A percentile compares a stretch with the other conserved stretches of the same genome.
phyloP scores from a whole-genome alignment of 2,329 filamentous ascomycete species.

The Plectosphaerella sp. region DNA sequence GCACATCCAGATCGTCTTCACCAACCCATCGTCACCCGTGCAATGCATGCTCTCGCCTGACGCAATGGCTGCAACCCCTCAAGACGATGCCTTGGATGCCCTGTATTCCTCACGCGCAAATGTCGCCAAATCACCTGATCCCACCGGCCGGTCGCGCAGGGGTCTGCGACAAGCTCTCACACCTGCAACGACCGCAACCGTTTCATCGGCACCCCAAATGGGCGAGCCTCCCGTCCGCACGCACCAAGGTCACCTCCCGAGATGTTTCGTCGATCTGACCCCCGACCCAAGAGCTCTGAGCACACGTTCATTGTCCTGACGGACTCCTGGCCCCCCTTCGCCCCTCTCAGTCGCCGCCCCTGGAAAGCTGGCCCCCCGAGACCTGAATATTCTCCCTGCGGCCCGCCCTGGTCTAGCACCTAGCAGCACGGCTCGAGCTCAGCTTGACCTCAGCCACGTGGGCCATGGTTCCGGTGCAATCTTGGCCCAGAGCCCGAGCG shows the following conservation, averaged over 20 bases:
- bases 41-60: no score
- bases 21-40: no score
- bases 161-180: conserved; percentile 13
- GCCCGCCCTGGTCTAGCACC: no score
- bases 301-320: neutral
- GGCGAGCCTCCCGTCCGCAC: neutral
- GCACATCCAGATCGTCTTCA: no score
- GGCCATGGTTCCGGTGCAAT: no score
- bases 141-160: conserved; percentile 1
- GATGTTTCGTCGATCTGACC: neutral
- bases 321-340: no score
- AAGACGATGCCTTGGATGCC: neutral
- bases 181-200: conserved; percentile 10
- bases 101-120: neutral
- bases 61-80: neutral
- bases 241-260: neutral
- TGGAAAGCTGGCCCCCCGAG: no score
- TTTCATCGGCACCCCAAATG: conserved; percentile 7
- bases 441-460: no score
- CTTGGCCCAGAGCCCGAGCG: no score
- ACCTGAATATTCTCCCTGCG: no score
- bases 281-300: neutral
- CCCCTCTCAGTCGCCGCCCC: no score
- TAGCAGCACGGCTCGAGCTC: no score
- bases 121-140: neutral